Evolutionary conservation across 331 rosid genomes (phyloP), one percentile per base, ranked within the genome.

Genomic region (Quercus phellos): DNA sequence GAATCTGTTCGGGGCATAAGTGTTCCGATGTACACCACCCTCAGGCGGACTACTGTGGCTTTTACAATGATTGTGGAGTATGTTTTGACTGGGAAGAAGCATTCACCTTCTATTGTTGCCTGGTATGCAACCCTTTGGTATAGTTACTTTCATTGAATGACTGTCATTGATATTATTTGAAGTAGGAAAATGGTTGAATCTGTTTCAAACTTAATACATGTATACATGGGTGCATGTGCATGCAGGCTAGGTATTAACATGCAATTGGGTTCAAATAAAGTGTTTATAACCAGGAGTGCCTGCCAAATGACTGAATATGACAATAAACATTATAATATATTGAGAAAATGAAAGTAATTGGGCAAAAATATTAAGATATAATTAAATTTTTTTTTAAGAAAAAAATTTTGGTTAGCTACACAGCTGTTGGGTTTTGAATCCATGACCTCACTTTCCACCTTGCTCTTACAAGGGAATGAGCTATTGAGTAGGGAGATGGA

Each of bases 1-100:
- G 97, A 87, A 85, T 85, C 97, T 54, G 97, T 90, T n/a, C 89
- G 93, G 0, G 87, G 84, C 77, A 84, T 90, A 72, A 92, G 80
- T 71, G 83, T 92, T 78, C 97, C 97, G 0, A 92, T 88, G 93
- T 90, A 92, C 72, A 88, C 94, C 38, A 88, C 94, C 43, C 97
- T 92, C 3, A 84, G 97, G 77, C 84, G 94, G 78, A 90, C 94
- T 6, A 85, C 83, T 0, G 83, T 92, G 55, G 95, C 89, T 64
- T 90, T 90, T 75, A 90, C 97, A 13, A 85, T 90, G 97, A 30
- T 87, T 11, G 79, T 84, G 79, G 94, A 92, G 85, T 85, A 88
- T 79, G n/a, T 90, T 77, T 50, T 90, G 26, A 83, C 83, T 2
- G 87, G 93, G 27, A 78, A 79, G 75, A 88, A 38, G 53, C 93